Percentiles rank a stretch among this genome's conserved stretches.
Conservation (phyloP, 495 filamentous ascomycete species). For the Neurospora terricola region DNA sequence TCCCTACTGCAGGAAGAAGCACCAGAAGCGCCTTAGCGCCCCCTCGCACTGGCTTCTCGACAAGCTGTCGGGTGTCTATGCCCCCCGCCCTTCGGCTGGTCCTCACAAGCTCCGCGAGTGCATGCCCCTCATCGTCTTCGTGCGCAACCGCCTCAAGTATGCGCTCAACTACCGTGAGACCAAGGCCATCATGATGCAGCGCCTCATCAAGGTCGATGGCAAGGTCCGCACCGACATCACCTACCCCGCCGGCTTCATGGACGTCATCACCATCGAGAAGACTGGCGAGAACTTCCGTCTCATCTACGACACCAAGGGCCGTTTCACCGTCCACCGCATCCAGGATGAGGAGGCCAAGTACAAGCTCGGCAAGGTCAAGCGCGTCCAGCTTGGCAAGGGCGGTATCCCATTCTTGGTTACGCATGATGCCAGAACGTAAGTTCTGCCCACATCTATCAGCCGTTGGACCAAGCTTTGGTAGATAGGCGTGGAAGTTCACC, state of each 20-base stretch:
- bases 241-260: constrained; percentile 98
- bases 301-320: constrained; percentile 99
- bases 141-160: constrained; percentile 99
- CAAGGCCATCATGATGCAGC: constrained; percentile 98
- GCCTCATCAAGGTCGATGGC: constrained; percentile 97
- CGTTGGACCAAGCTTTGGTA: constrained; percentile 98
- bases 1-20: constrained; percentile 70
- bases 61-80: constrained; percentile 97
- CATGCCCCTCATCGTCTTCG: constrained; percentile 97
- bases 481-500: constrained; percentile 34
- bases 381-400: constrained; percentile 96
- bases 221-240: constrained; percentile 98
- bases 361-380: constrained; percentile 99
- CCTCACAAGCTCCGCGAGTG: constrained; percentile 99
- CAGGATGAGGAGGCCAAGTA: constrained; percentile 94
- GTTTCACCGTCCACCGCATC: constrained; percentile 99
- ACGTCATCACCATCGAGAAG: constrained; percentile 98
- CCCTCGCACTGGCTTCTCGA: constrained; percentile 99
- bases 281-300: constrained; percentile 99
- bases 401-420: constrained; percentile 99
- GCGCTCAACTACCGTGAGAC: constrained; percentile 96
- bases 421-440: constrained; percentile 99
- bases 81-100: constrained; percentile 89
- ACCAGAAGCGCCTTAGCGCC: constrained; percentile 98
- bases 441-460: constrained; percentile 91